Conservation (phyloP, 2,329 filamentous ascomycete species). For the Neurospora sp. region DNA sequence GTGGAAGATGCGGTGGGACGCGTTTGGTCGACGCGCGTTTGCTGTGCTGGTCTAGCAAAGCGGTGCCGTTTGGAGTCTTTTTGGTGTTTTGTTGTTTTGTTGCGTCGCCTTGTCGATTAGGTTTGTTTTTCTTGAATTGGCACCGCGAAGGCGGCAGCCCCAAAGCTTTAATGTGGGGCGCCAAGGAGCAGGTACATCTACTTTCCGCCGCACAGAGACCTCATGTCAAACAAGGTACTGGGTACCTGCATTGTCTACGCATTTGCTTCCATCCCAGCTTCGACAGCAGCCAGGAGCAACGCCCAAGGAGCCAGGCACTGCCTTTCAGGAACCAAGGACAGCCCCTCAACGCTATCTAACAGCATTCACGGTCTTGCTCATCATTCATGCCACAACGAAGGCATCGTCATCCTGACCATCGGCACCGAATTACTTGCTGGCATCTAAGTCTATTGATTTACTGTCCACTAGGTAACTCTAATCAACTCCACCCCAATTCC, state of each 20-base stretch:
- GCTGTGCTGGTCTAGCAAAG: neutral
- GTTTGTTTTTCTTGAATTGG: neutral
- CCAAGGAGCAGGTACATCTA: neutral
- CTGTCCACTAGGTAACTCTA: neutral
- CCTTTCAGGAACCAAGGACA: neutral
- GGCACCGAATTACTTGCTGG: neutral
- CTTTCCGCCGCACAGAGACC: neutral
- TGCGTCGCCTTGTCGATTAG: neutral
- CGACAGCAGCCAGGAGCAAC: neutral
- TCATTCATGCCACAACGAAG: neutral
- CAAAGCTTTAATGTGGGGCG: neutral
- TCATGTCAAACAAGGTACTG: neutral
- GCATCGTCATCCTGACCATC: neutral
- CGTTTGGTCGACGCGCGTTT: constrained; percentile 5
- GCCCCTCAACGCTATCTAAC: too few species aligned
- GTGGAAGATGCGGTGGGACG: neutral
- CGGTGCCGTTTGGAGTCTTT: neutral
- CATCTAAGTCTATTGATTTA: neutral
- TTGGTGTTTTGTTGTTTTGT: neutral
- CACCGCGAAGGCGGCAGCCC: neutral
- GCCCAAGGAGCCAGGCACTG: neutral
- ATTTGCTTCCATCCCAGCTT: neutral
- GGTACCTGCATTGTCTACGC: neutral
- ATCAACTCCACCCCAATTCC: neutral
- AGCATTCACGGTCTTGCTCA: neutral